Percentiles rank a stretch among this genome's conserved stretches.
Conservation (phyloP, 129 eudicot genomes). For the Glebionis coronaria region DNA sequence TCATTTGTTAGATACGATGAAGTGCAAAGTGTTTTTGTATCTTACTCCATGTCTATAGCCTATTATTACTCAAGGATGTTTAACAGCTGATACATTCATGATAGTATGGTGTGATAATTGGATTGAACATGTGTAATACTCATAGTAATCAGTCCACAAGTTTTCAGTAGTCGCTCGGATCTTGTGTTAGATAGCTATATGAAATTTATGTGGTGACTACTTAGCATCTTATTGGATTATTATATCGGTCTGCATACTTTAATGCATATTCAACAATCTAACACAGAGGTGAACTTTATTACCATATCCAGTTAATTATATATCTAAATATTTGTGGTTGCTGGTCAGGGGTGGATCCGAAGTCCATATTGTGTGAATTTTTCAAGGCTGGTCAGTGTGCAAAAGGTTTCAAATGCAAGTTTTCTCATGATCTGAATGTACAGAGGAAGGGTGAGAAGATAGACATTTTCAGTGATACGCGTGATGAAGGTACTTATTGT, state of each 20-base stretch:
- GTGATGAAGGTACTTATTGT: constrained; percentile 50
- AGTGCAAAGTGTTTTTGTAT: no score
- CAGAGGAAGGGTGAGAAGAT: constrained; percentile 74
- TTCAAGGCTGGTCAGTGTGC: constrained; percentile 71
- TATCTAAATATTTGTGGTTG: constrained; percentile 10
- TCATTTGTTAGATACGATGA: neutral
- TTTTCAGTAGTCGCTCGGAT: neutral
- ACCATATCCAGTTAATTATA: neutral
- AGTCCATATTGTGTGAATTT: constrained; percentile 62
- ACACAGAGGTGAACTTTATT: neutral
- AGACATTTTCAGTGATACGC: constrained; percentile 61
- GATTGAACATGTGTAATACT: neutral
- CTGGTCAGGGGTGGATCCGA: constrained; percentile 63
- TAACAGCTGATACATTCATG: constrained; percentile 4
- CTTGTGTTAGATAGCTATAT: neutral
- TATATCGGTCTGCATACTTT: neutral
- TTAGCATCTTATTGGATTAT: neutral
- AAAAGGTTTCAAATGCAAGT: constrained; percentile 66
- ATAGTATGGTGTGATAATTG: constrained; percentile 4
- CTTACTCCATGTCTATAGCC: neutral
- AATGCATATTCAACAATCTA: neutral
- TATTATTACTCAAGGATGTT: neutral
- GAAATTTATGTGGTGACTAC: neutral
- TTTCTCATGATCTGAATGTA: constrained; percentile 67
- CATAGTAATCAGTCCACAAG: neutral